phyloP scores from a whole-genome alignment of 2,329 filamentous ascomycete genomes.

The Endothia cerciana region DNA sequence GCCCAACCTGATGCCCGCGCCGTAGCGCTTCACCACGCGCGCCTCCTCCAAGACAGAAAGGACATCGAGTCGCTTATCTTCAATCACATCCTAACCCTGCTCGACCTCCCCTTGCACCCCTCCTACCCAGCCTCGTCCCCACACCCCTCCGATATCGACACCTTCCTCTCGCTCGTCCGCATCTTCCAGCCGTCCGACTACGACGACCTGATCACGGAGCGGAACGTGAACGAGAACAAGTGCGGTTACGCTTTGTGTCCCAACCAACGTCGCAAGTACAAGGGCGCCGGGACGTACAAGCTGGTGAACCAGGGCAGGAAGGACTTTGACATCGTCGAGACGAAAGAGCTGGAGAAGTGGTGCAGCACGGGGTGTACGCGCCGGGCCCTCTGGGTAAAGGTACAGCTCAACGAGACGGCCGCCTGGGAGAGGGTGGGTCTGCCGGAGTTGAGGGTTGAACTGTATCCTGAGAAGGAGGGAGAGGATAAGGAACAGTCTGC shows the following conservation, averaged over 20 bases:
- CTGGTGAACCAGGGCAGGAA: constrained; percentile 58
- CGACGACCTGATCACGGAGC: constrained; percentile 85
- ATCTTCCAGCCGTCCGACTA: constrained; percentile 88
- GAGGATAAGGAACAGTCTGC: constrained; percentile 9
- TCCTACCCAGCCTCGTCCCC: constrained; percentile 49
- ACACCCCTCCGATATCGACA: constrained; percentile 61
- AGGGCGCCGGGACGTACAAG: constrained; percentile 67
- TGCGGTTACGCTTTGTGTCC: constrained; percentile 87
- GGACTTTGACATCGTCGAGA: constrained; percentile 69
- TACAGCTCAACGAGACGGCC: constrained; percentile 83
- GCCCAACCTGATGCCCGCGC: constrained; percentile 50
- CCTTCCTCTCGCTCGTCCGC: constrained; percentile 68
- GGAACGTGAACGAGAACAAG: constrained; percentile 84
- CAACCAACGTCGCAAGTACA: constrained; percentile 60
- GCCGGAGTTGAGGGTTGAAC: constrained; percentile 59
- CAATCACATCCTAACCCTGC: constrained; percentile 70
- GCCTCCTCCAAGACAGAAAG: constrained; percentile 80
- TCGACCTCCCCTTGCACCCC: constrained; percentile 56
- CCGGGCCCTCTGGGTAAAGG: constrained; percentile 81
- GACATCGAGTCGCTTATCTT: constrained; percentile 76
- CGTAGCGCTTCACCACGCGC: constrained; percentile 80
- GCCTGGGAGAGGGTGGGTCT: constrained; percentile 78
- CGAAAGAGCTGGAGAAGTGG: constrained; percentile 80
- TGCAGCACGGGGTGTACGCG: constrained; percentile 80
- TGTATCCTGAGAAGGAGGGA: constrained; percentile 67